Base-by-base conservation (phyloP, 179 eudicot species). In the Corrigiola litoralis region DNA sequence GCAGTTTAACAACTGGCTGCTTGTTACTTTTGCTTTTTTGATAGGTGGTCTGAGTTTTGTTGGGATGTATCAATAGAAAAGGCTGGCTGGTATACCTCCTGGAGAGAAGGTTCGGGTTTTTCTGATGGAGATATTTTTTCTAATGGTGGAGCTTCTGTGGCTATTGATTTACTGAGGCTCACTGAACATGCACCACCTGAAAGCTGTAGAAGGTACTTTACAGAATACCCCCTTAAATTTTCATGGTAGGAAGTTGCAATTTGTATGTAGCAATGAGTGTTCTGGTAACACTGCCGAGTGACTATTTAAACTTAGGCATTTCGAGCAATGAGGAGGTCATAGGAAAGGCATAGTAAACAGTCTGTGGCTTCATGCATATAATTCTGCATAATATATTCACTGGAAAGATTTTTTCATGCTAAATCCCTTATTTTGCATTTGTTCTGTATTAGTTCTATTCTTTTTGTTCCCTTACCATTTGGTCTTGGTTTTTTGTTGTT, bases 41-140 rank as follows among this genome's bases (percentile, higher is more conserved):
- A 16, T 55, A 94, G 99, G 47, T 94, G 99, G 99, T 73, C 81
- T 56, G 95, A 88, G 72, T 91, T 82, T 67, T 82, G 85, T 75
- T 84, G 75, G 73, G 99, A 94, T 72, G 82, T 82, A 46, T 80
- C 95, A 38, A 63, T 82, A 51, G 99, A 94, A 74, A 88, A 82
- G 80, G 95, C 90, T 67, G 87, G 87, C 31, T 94, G 99, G 97
- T 75, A 79, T 62, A 42, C 71, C 16, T 58, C 47, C 69, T 74
- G 53, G 34, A 70, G 56, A 14, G 66, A 66, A 28, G 54, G 42
- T 61, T 59, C n/a, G 17, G 38, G 53, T 48, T 33, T 31, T 52
- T 21, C 63, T 53, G 68, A 73, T 27, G 80, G 66, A 59, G 58
- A 50, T 53, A 41, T 46, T 51, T 40, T 53, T 72, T 62, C 37